These are phyloP conservation scores for Flaveria brownii DNA, from an alignment of 129 eudicot species.

Conservation along the genomic window DNA sequence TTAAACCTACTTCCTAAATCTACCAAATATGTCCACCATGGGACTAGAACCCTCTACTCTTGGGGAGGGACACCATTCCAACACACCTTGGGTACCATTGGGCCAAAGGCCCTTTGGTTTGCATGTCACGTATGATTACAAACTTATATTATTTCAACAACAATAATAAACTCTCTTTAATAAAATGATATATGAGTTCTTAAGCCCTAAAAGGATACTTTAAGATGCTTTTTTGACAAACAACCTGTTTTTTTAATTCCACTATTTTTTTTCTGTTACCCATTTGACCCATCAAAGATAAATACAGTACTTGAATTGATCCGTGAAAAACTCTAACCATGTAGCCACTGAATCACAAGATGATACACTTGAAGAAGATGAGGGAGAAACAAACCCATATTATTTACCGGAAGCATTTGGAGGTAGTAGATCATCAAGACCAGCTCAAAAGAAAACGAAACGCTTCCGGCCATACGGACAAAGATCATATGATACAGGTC, in stretches of 20 bases:
- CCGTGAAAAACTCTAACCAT: slow-evolving; percentile 14
- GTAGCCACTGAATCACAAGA: slow-evolving; percentile 56
- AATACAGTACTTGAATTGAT: not conserved
- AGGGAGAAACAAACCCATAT: slow-evolving; percentile 75
- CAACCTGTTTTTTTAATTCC: not conserved
- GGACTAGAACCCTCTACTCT: too few species aligned
- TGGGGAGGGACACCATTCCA: too few species aligned
- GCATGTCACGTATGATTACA: not conserved
- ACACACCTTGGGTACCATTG: too few species aligned
- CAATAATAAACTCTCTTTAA: not conserved
- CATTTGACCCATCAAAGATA: not conserved
- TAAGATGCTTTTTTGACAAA: not conserved
- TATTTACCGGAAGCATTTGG: slow-evolving; percentile 64
- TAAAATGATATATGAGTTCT: not conserved
- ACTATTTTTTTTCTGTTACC: not conserved
- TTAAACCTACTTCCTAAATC: too few species aligned
- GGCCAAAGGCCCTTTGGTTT: not conserved
- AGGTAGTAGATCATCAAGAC: slow-evolving; percentile 50
- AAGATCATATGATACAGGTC: slow-evolving; percentile 54
- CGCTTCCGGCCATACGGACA: slow-evolving; percentile 43
- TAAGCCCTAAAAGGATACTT: not conserved
- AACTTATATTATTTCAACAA: not conserved
- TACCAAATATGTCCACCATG: not conserved
- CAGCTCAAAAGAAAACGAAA: slow-evolving; percentile 59
- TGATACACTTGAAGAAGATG: slow-evolving; percentile 70